Percentiles rank a stretch among this genome's conserved stretches.
phyloP scores from a whole-genome alignment of 306 rosid genomes.

The Citrullus colocynthis region DNA sequence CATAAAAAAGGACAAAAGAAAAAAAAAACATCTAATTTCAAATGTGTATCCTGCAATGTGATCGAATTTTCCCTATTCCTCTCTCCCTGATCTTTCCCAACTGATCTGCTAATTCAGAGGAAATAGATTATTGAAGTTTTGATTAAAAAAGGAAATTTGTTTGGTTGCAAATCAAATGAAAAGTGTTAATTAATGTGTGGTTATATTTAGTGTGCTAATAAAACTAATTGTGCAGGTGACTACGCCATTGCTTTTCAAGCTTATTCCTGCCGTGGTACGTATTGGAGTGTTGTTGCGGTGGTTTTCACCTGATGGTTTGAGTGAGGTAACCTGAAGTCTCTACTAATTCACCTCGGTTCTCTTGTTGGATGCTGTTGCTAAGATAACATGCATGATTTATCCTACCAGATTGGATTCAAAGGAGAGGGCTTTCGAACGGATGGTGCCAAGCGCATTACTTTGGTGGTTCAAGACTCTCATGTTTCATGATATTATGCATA shows the following conservation, averaged over 20 bases:
- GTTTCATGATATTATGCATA: constrained; percentile 46
- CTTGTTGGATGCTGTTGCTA: constrained; percentile 10
- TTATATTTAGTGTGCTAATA: neutral
- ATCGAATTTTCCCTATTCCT: neutral
- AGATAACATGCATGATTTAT: neutral
- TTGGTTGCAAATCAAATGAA: neutral
- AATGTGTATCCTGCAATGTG: neutral
- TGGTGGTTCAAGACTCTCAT: constrained; percentile 66
- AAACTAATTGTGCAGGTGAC: constrained; percentile 55
- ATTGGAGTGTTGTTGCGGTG: constrained; percentile 73
- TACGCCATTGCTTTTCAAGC: constrained; percentile 93
- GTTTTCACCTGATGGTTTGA: constrained; percentile 59
- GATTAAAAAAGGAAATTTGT: constrained; percentile 6
- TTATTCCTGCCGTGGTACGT: constrained; percentile 82
- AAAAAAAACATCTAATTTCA: neutral
- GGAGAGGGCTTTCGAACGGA: constrained; percentile 66
- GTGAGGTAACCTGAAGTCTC: constrained; percentile 49
- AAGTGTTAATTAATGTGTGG: neutral
- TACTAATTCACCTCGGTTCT: neutral
- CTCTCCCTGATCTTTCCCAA: neutral
- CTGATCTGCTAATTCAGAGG: neutral
- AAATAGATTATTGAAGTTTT: neutral
- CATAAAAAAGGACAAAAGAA: too few relatives aligned
- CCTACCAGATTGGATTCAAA: constrained; percentile 55
- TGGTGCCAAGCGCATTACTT: constrained; percentile 57